phyloP scores from a whole-genome alignment of 352 stramenopile species.

The Globisporangium splendens region DNA sequence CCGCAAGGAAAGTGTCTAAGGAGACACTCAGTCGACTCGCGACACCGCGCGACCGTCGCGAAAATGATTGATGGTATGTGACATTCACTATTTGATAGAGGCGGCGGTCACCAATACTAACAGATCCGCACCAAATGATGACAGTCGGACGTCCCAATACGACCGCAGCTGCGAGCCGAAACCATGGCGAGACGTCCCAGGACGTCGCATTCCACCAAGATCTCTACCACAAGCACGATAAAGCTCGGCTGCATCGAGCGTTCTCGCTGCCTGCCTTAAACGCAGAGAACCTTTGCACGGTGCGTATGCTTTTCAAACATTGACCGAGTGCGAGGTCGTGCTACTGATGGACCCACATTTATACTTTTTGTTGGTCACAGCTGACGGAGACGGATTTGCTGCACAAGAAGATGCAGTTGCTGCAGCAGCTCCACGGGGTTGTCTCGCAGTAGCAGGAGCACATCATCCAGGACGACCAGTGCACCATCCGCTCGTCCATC shows the following conservation, averaged over 20 bases:
- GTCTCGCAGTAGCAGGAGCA: conserved; percentile 39
- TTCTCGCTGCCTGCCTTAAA: conserved; percentile 16
- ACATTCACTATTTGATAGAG: too few species aligned
- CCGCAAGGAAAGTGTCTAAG: conserved; percentile 28
- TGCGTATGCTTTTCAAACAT: conserved; percentile 21
- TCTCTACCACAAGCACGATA: conserved; percentile 43
- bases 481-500: conserved; percentile 59
- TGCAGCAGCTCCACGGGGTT: conserved; percentile 54
- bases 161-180: not conserved
- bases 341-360: too few species aligned
- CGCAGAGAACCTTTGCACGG: conserved; percentile 26
- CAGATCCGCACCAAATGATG: not conserved
- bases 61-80: conserved; percentile 8
- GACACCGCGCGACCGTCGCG: conserved; percentile 19
- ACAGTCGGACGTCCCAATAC: not conserved
- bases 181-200: conserved; percentile 33
- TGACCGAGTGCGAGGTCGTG: too few species aligned
- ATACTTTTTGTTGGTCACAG: conserved; percentile 12
- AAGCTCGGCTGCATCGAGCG: conserved; percentile 23
- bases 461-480: conserved; percentile 60
- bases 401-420: conserved; percentile 42
- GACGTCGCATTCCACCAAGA: conserved; percentile 49
- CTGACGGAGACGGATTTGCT: conserved; percentile 53
- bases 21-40: conserved; percentile 43
- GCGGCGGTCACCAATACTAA: too few species aligned